Percentiles rank a stretch among this genome's conserved stretches.
Conservation (phyloP, 2,329 filamentous ascomycete genomes). For the Neonectria faginata region DNA sequence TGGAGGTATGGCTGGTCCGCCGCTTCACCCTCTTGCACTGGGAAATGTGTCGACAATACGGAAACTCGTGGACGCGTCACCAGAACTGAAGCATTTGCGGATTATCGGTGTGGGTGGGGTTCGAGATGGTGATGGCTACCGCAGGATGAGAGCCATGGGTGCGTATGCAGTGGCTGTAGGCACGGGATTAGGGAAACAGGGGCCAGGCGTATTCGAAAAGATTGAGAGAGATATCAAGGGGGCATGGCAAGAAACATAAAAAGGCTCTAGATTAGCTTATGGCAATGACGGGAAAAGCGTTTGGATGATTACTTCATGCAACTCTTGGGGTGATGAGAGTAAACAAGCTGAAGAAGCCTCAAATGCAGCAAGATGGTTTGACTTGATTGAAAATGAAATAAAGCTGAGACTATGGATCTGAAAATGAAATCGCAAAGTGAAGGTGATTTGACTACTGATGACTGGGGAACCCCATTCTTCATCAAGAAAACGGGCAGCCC, state of each 20-base stretch:
- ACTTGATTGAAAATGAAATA: too few relatives aligned
- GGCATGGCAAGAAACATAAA: slow-evolving; percentile 30
- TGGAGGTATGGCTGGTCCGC: slow-evolving; percentile 78
- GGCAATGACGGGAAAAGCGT: not conserved
- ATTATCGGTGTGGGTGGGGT: slow-evolving; percentile 82
- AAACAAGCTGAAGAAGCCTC: not conserved
- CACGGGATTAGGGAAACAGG: slow-evolving; percentile 74
- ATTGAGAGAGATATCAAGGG: slow-evolving; percentile 55
- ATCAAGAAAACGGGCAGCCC: not conserved
- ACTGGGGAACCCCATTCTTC: not conserved
- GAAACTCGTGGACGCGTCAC: slow-evolving; percentile 64
- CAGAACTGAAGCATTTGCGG: slow-evolving; percentile 63
- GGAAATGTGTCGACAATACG: slow-evolving; percentile 81
- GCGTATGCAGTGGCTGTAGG: slow-evolving; percentile 76
- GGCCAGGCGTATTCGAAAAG: slow-evolving; percentile 70
- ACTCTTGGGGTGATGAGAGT: too few relatives aligned
- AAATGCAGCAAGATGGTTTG: too few relatives aligned
- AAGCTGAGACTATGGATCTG: too few relatives aligned
- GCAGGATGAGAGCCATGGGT: slow-evolving; percentile 74
- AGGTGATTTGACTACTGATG: not conserved
- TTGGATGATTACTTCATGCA: not conserved
- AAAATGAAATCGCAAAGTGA: too few relatives aligned
- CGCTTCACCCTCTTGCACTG: slow-evolving; percentile 78
- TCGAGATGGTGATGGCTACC: slow-evolving; percentile 69
- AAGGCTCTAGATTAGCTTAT: not conserved